Conservation (phyloP, 176 grass and related monocot species). For the Ensete glaucum region DNA sequence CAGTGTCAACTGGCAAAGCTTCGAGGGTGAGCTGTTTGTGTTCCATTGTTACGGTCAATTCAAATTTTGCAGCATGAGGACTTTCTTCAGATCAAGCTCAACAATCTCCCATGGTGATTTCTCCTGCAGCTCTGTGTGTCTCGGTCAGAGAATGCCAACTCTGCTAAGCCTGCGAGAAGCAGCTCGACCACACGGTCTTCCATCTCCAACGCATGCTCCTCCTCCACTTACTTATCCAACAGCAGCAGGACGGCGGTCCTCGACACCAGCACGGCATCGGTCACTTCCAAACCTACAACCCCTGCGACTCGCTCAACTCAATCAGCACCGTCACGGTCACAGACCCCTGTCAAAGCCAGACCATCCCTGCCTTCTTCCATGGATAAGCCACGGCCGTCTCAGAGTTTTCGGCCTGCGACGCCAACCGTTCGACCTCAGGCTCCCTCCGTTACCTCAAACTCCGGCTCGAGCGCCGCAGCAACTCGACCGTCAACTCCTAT, state of each 20-base stretch:
- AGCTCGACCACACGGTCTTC: conserved; percentile 3
- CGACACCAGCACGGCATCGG: conserved; percentile 16
- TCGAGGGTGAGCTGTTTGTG: not conserved
- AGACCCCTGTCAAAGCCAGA: not conserved
- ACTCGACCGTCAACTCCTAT: conserved; percentile 2
- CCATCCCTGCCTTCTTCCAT: not conserved
- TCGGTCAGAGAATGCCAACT: not conserved
- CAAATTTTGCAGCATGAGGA: not conserved
- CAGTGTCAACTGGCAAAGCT: conserved; percentile 3
- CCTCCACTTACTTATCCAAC: conserved; percentile 7
- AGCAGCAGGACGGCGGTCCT: conserved; percentile 10
- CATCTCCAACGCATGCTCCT: not conserved
- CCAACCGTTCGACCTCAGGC: not conserved
- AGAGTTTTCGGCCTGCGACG: not conserved
- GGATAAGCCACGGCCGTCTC: not conserved
- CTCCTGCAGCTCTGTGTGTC: conserved; percentile 5
- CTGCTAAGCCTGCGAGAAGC: not conserved
- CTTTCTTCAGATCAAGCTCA: too few relatives aligned
- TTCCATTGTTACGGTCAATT: not conserved
- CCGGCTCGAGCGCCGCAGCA: not conserved
- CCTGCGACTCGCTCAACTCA: not conserved
- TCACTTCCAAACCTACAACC: conserved; percentile 13
- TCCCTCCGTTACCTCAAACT: not conserved
- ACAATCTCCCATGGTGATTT: too few relatives aligned
- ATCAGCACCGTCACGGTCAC: not conserved